Evolutionary conservation across 2,329 filamentous ascomycete species (phyloP).

Genomic region (Arthrobotrys entomopaga): DNA sequence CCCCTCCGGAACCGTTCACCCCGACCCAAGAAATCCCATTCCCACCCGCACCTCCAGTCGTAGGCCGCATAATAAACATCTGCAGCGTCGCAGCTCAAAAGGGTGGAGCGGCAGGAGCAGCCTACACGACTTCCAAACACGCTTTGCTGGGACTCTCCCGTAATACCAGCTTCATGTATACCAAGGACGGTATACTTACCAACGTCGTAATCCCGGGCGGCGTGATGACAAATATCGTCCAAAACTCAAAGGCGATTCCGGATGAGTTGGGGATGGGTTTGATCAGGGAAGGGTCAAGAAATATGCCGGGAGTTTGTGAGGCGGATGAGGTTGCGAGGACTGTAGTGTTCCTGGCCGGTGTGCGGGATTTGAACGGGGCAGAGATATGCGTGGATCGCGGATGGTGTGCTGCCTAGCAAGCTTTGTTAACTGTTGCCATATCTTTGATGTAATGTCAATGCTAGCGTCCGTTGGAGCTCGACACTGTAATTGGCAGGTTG

Average conservation of each 20-base stretch:
- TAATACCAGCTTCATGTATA: constrained; percentile 21
- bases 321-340: constrained; percentile 62
- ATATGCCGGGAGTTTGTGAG: constrained; percentile 26
- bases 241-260: constrained; percentile 21
- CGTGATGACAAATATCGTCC: constrained; percentile 14
- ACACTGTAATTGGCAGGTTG: neutral
- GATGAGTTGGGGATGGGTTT: neutral
- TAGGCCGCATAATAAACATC: constrained; percentile 20
- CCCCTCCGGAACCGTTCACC: neutral
- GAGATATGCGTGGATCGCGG: constrained; percentile 21
- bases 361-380: constrained; percentile 21
- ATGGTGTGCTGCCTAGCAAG: constrained; percentile 19
- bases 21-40: neutral
- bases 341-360: constrained; percentile 65
- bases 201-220: constrained; percentile 19
- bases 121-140: constrained; percentile 30
- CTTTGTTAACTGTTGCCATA: no score
- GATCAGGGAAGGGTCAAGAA: constrained; percentile 2
- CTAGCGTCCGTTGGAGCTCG: neutral
- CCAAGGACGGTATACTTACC: constrained; percentile 9
- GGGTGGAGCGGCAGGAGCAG: constrained; percentile 18
- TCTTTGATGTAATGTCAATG: neutral
- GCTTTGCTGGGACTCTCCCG: constrained; percentile 26
- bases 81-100: constrained; percentile 18
- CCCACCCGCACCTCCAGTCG: constrained; percentile 12